A percentile compares a stretch with the other conserved stretches of the same genome.
phyloP scores from a whole-genome alignment of 441 rosid species.

The Syzygium malaccense region DNA sequence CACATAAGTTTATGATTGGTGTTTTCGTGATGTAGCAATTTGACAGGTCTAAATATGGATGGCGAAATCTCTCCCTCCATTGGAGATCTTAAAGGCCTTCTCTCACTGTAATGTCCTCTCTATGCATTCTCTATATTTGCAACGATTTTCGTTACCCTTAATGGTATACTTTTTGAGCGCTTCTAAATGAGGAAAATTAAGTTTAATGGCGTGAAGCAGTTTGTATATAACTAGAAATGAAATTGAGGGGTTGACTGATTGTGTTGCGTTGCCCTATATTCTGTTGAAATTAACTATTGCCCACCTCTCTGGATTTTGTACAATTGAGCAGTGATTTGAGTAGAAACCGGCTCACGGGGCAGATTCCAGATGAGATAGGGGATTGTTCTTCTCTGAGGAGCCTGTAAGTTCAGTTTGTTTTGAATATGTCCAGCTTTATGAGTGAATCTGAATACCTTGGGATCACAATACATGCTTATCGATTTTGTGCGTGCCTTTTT shows the following conservation, averaged over 20 bases:
- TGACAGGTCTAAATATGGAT: constrained; percentile 80
- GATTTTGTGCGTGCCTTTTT: background rate
- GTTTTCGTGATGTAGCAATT: constrained; percentile 42
- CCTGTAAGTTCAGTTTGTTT: constrained; percentile 46
- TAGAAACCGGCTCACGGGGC: constrained; percentile 74
- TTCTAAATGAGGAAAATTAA: background rate
- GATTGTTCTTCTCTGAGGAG: constrained; percentile 66
- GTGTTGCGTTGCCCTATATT: background rate
- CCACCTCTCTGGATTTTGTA: background rate
- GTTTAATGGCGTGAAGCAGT: background rate
- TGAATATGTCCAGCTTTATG: background rate
- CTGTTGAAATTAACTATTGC: background rate
- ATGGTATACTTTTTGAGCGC: background rate
- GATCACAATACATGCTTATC: background rate
- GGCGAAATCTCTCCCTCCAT: constrained; percentile 87
- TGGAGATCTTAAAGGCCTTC: constrained; percentile 68
- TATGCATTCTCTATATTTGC: background rate
- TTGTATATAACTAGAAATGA: background rate
- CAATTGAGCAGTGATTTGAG: constrained; percentile 49
- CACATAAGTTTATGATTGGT: background rate
- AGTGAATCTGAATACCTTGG: background rate
- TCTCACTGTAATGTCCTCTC: constrained; percentile 41
- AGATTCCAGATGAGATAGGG: constrained; percentile 95
- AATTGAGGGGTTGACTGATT: background rate
- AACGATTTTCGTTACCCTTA: background rate